Base-by-base conservation (phyloP, 139 green algal species). In the Coccomyxa sp. region DNA sequence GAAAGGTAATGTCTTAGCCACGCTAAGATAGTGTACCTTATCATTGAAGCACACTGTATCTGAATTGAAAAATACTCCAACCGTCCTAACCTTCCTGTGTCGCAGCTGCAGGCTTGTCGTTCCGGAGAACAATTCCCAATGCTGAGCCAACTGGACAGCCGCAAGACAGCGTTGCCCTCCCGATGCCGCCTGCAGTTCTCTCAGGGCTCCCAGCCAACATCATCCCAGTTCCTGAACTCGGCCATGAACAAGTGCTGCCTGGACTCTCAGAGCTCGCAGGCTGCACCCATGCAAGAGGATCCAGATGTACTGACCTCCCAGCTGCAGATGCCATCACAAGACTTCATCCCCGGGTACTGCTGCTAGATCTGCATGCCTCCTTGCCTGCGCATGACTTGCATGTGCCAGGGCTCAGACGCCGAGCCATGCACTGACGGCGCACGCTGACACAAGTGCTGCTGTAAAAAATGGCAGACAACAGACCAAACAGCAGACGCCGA, bases 241-340 rank as follows among this genome's bases (percentile, higher is more conserved):
- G 71, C 71, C 38, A 24, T 76, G 31, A 58, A 37, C 71, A 34
- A 36, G 18, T 74, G 69, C 69, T 12, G 34, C 10, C 69, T 74
- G 14, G 34, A 34, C 5, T 40, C 54, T 38, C 81, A 85, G 55
- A 86, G 89, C 75, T 92, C 83, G 69, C 79, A 87, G 36, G 91
- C 88, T 0, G 86, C 88, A 27, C 78, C 78, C 12, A 86, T 89
- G 41, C 88, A 88, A 75, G 50, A 64, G 22, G 50, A 64, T 64
- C 2, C 27, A 22, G 27, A 72, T n/a, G 29, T 33, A 22, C 34
- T 22, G 24, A 37, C 24, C 27, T 34, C 64, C 27, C 29, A 72
- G 2, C 18, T 72, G 6, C 18, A 10, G 27, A 10, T 10, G 31
- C 18, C 64, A 72, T 34, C 27, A 36, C n/a, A 38, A 34, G n/a